Conservation (phyloP, 352 stramenopile species). For the Phytophthora pisi region DNA sequence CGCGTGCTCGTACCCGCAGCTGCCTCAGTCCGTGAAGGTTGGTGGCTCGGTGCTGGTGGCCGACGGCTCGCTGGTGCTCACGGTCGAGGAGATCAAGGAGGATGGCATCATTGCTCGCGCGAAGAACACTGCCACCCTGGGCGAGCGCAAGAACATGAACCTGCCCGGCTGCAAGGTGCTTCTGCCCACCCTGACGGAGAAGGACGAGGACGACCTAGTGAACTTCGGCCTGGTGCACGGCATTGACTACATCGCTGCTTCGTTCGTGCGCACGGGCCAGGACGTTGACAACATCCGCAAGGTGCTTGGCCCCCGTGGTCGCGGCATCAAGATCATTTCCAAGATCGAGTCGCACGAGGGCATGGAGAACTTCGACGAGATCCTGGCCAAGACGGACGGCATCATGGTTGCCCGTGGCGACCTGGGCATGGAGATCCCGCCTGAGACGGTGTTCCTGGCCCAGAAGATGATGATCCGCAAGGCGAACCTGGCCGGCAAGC, state of each 20-base stretch:
- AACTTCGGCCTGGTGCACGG: slow-evolving; percentile 96
- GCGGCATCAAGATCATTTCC: slow-evolving; percentile 95
- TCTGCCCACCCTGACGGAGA: slow-evolving; percentile 93
- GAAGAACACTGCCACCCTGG: slow-evolving; percentile 85
- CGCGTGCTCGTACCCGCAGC: slow-evolving; percentile 92
- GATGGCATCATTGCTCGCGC: slow-evolving; percentile 73
- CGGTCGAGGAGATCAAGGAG: slow-evolving; percentile 80
- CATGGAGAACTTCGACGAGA: slow-evolving; percentile 95
- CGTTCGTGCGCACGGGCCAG: slow-evolving; percentile 96
- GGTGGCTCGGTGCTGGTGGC: slow-evolving; percentile 94
- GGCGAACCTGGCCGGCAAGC: slow-evolving; percentile 96
- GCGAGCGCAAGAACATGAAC: slow-evolving; percentile 97
- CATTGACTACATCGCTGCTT: slow-evolving; percentile 98
- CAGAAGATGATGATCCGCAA: slow-evolving; percentile 99
- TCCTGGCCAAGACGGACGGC: slow-evolving; percentile 96
- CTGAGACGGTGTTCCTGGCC: slow-evolving; percentile 97
- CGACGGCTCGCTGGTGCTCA: slow-evolving; percentile 94
- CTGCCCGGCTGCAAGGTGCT: slow-evolving; percentile 93
- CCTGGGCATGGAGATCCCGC: slow-evolving; percentile 98
- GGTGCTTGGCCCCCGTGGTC: slow-evolving; percentile 81
- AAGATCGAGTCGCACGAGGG: slow-evolving; percentile 99
- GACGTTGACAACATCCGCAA: slow-evolving; percentile 97
- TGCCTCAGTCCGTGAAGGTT: slow-evolving; percentile 90
- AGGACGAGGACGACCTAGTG: slow-evolving; percentile 93
- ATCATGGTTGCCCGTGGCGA: slow-evolving; percentile 99